phyloP scores from a whole-genome alignment of 495 filamentous ascomycete genomes.

The Jackrogersella multiformis region DNA sequence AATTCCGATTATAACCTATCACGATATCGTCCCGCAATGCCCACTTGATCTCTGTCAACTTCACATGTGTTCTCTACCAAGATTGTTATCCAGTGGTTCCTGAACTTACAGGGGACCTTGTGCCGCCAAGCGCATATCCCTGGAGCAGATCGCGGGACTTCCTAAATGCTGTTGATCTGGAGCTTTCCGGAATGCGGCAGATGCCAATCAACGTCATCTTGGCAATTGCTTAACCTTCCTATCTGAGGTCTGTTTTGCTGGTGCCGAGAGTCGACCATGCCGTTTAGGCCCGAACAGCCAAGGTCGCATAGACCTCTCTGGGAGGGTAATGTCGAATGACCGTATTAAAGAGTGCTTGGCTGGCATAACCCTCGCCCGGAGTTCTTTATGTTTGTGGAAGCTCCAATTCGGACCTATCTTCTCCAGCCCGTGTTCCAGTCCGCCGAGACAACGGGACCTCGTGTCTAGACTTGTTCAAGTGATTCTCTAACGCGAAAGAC shows the following conservation, averaged over 20 bases:
- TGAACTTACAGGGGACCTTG: conserved; percentile 8
- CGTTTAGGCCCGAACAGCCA: conserved; percentile 31
- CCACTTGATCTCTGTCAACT: not conserved
- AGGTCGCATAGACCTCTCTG: not conserved
- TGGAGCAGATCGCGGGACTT: conserved; percentile 18
- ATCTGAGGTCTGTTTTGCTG: conserved; percentile 8
- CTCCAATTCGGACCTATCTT: not conserved
- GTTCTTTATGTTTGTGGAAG: conserved; percentile 20
- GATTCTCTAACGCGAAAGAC: not conserved
- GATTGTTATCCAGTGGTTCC: not conserved
- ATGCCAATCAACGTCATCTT: conserved; percentile 28
- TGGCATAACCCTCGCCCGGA: conserved; percentile 7
- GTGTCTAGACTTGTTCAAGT: conserved; percentile 3
- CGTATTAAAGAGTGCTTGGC: conserved; percentile 17
- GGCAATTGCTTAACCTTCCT: conserved; percentile 41
- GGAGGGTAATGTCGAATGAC: not conserved
- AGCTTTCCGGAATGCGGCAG: conserved; percentile 12
- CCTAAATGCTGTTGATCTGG: not conserved
- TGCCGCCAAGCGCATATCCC: conserved; percentile 24
- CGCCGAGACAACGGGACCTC: conserved; percentile 6
- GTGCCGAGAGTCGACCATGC: conserved; percentile 22
- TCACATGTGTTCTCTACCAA: not conserved
- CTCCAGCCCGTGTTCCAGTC: not conserved
- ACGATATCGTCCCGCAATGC: not conserved
- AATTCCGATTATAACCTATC: not conserved